Base-by-base conservation (phyloP, 768 basidiomycete species). In the Chlorophyllum brunneum region DNA sequence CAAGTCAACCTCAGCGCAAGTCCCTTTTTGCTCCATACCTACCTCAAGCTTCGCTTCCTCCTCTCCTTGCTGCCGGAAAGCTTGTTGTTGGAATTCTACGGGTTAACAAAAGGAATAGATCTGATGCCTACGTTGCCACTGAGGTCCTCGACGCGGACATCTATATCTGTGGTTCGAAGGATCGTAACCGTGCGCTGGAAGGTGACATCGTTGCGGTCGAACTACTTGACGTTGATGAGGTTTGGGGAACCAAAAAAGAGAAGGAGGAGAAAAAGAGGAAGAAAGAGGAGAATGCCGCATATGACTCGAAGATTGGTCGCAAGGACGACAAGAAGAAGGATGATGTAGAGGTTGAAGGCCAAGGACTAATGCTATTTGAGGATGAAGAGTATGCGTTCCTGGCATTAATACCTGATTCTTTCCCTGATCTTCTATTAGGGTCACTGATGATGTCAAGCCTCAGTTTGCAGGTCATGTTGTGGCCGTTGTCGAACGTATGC, bases 201-300 rank as follows among this genome's bases (percentile, higher is more conserved):
- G 97, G 97, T 22, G 97, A 99, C 64, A 95, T 98, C 51, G 93
- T 99, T 53, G 97, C 95, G 18, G 92, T 99, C 20, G 97, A 99
- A 68, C 80, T 99, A 39, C 79, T 99, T 50, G 97, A 99, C 61
- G 95, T 98, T 22, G 94, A 98, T 62, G 95, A 98, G 69, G 95
- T 97, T 11, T 92, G 92, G 92, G 88, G 90, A 7, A 97, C 97
- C 4, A 99, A 99, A 79, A 99, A 99, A 72, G 97, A 99, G 74
- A 99, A 99, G 73, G 97, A 98, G 68, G 97, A 98, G 76, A 99
- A 99, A 86, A 98, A 99, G 76, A 81, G 95, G 64, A 98, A 98
- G 75, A 99, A 99, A 81, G 97, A 98, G 72, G 97, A 98, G 72
- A 97, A 95, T 65, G 86, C 93, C 24, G 92, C 94, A 0, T 98